Conservation (phyloP, 1,284 basidiomycete genomes). For the Erythrobasidium hasegawianum region DNA sequence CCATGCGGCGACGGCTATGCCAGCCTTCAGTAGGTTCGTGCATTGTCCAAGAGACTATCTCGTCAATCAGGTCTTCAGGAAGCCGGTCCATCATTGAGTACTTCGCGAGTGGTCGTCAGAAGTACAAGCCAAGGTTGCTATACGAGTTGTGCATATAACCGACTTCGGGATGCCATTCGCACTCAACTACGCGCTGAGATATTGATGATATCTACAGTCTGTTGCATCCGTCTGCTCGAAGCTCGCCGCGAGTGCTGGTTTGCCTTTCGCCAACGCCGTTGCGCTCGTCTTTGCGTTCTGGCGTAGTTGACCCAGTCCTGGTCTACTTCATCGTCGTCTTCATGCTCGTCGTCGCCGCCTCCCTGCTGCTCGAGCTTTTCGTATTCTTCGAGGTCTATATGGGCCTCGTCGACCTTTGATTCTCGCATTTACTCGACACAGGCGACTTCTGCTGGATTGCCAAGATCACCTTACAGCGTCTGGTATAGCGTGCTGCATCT, state of each 20-base stretch:
- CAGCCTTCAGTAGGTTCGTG: background rate
- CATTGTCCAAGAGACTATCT: constrained; percentile 3
- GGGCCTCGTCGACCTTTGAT: constrained; percentile 81
- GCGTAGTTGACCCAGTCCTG: constrained; percentile 56
- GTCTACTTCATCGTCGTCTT: constrained; percentile 48
- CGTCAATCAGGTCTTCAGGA: constrained; percentile 26
- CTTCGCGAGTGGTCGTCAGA: too few relatives aligned
- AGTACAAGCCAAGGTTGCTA: too few relatives aligned
- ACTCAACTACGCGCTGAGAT: too few relatives aligned
- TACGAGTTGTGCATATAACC: too few relatives aligned
- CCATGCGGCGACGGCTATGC: background rate
- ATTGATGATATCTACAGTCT: too few relatives aligned
- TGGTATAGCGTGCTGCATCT: constrained; percentile 68
- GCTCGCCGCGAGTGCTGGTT: constrained; percentile 54
- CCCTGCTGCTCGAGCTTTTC: constrained; percentile 64
- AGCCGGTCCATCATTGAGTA: constrained; percentile 14
- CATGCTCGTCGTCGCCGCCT: constrained; percentile 58
- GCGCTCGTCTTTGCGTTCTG: constrained; percentile 51
- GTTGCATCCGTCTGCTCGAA: too few relatives aligned
- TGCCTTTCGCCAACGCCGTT: constrained; percentile 47
- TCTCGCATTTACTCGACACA: constrained; percentile 83
- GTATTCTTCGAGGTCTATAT: constrained; percentile 75
- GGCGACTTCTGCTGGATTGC: constrained; percentile 76
- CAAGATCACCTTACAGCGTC: constrained; percentile 85
- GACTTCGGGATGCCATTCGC: too few relatives aligned